Conservation (phyloP, 2,329 filamentous ascomycete species). For the Fusarium sp. region DNA sequence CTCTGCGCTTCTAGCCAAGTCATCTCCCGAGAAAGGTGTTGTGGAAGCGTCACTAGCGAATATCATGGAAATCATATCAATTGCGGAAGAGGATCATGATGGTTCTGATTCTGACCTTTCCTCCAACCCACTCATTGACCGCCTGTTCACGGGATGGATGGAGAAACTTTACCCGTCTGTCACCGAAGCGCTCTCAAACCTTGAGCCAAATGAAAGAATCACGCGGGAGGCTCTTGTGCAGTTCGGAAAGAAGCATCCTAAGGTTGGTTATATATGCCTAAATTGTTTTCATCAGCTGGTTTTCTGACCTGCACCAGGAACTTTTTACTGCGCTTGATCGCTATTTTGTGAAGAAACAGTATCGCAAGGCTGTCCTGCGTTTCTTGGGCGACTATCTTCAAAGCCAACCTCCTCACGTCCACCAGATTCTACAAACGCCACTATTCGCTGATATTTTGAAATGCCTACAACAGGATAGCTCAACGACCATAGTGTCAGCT, state of each 20-base stretch:
- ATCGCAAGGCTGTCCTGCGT: slow-evolving; percentile 72
- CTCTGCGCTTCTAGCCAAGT: slow-evolving; percentile 54
- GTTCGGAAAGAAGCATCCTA: slow-evolving; percentile 77
- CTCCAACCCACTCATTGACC: slow-evolving; percentile 65
- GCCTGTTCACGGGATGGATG: slow-evolving; percentile 69
- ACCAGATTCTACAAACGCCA: slow-evolving; percentile 77
- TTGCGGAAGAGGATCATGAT: slow-evolving; percentile 69
- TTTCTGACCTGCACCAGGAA: slow-evolving; percentile 57
- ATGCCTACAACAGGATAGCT: slow-evolving; percentile 82
- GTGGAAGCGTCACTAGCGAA: slow-evolving; percentile 74
- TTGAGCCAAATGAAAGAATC: slow-evolving; percentile 62
- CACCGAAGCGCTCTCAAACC: slow-evolving; percentile 52
- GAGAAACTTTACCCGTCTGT: slow-evolving; percentile 56
- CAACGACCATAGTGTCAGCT: slow-evolving; percentile 79
- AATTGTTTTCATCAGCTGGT: background rate
- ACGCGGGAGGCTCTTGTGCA: slow-evolving; percentile 64
- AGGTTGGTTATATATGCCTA: slow-evolving; percentile 46
- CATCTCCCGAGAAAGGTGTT: slow-evolving; percentile 71
- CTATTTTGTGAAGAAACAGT: slow-evolving; percentile 72
- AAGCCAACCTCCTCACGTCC: slow-evolving; percentile 81
- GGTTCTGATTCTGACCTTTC: slow-evolving; percentile 55
- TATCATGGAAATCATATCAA: slow-evolving; percentile 71
- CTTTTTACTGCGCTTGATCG: slow-evolving; percentile 74
- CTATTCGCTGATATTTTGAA: slow-evolving; percentile 78
- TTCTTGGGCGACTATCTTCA: slow-evolving; percentile 80